Percentiles rank a stretch among this genome's conserved stretches.
phyloP scores from a whole-genome alignment of 768 basidiomycete genomes.

The Cystobasidium tubakii region DNA sequence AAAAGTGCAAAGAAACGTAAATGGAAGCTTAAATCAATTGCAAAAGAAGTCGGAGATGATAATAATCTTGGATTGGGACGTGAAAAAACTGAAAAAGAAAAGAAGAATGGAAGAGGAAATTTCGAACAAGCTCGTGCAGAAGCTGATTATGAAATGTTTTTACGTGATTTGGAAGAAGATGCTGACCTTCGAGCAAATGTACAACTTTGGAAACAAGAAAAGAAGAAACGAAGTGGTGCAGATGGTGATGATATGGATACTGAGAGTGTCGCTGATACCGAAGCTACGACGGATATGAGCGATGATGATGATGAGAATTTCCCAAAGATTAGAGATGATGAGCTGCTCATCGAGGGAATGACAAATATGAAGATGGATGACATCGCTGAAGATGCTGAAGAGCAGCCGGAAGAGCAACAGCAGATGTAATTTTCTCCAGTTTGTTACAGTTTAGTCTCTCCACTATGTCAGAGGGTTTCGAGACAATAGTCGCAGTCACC shows the following conservation, averaged over 20 bases:
- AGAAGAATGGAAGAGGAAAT: conserved; percentile 32
- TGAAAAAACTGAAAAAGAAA: conserved; percentile 23
- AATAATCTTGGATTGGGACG: conserved; percentile 58
- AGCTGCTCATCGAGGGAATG: conserved; percentile 29
- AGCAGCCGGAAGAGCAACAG: not conserved
- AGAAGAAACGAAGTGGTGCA: conserved; percentile 43
- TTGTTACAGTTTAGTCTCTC: not conserved
- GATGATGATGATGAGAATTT: conserved; percentile 46
- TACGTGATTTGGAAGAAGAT: conserved; percentile 40
- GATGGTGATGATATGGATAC: conserved; percentile 52
- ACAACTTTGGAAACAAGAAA: conserved; percentile 71
- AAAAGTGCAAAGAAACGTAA: conserved; percentile 57
- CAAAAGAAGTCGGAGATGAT: conserved; percentile 57
- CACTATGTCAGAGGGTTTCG: too few species aligned
- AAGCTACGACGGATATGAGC: conserved; percentile 47
- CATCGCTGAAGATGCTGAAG: conserved; percentile 4
- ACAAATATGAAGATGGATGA: conserved; percentile 25
- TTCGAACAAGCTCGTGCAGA: conserved; percentile 65
- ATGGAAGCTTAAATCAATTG: conserved; percentile 84
- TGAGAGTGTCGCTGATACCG: conserved; percentile 45
- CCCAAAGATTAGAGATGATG: conserved; percentile 21
- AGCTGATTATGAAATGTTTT: conserved; percentile 90
- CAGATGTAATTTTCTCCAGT: not conserved
- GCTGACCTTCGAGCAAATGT: conserved; percentile 53
- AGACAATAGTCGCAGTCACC: not conserved